phyloP scores from a whole-genome alignment of 371 early-diverging fungal genomes.

The Syncephalastrum sp. region DNA sequence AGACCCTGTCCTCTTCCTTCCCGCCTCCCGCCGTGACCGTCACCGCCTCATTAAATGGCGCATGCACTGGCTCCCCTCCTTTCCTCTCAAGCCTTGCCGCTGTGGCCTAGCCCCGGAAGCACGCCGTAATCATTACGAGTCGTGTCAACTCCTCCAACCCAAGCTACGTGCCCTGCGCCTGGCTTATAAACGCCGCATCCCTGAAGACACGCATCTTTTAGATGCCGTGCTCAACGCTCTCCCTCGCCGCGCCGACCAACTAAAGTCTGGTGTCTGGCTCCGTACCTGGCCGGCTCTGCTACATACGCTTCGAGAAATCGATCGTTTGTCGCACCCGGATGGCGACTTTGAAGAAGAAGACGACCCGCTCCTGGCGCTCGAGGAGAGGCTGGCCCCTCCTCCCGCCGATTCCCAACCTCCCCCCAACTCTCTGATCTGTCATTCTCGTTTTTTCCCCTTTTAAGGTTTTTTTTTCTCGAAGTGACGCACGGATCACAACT shows the following conservation, averaged over 20 bases:
- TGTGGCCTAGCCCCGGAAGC: no score
- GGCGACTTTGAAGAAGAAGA: conserved; percentile 3
- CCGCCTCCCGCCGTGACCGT: background rate
- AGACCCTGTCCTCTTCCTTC: conserved; percentile 5
- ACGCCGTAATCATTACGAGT: background rate
- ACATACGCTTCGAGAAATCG: conserved; percentile 6
- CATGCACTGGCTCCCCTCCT: no score
- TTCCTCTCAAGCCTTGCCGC: no score
- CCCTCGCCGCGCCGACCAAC: background rate
- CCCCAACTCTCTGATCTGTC: no score
- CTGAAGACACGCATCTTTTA: background rate
- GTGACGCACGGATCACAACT: no score
- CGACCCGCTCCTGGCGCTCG: background rate
- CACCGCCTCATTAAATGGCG: background rate
- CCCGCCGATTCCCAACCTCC: no score
- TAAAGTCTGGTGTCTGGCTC: conserved; percentile 4
- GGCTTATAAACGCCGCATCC: background rate
- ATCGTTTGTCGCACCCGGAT: conserved; percentile 2
- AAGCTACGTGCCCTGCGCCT: background rate
- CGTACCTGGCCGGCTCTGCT: conserved; percentile 6
- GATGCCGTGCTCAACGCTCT: conserved; percentile 6
- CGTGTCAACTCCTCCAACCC: no score
- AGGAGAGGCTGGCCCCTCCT: background rate
- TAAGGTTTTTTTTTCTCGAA: no score
- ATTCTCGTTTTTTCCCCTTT: no score